Evolutionary conservation across 768 basidiomycete species (phyloP).

Genomic region (Leccinum truebloodii): DNA sequence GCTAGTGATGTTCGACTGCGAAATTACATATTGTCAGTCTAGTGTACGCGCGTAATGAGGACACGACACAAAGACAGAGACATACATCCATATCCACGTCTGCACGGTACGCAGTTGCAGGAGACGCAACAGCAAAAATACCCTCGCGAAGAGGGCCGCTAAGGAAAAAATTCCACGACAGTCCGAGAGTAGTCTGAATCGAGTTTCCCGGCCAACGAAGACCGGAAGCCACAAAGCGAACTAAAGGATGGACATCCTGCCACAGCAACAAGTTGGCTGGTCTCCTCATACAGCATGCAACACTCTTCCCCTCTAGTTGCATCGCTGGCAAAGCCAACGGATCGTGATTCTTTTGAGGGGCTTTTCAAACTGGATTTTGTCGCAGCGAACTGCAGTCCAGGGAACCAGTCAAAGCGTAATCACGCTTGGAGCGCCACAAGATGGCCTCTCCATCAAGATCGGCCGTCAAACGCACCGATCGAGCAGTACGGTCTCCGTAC

Average conservation of each 20-base stretch:
- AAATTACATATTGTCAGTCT: background rate
- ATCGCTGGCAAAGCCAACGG: conserved; percentile 1
- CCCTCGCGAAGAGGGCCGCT: conserved; percentile 20
- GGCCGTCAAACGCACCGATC: no score
- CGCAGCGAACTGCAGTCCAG: background rate
- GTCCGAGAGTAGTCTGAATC: conserved; percentile 38
- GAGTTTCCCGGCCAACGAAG: conserved; percentile 25
- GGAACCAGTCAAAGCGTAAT: background rate
- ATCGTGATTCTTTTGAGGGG: background rate
- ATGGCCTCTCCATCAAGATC: no score
- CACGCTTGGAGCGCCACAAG: background rate
- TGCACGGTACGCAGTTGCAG: background rate
- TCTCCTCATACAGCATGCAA: conserved; percentile 19
- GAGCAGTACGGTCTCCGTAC: background rate
- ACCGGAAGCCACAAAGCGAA: conserved; percentile 31
- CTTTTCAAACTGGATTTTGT: background rate
- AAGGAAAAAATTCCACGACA: conserved; percentile 13
- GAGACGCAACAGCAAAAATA: background rate
- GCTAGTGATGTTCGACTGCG: background rate
- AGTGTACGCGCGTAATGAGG: background rate
- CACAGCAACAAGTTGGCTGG: background rate
- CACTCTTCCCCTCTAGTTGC: background rate
- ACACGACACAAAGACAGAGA: background rate
- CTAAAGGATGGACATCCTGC: conserved; percentile 22
- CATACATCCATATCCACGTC: background rate